Conservation (phyloP, 768 basidiomycete species). For the Tulasnella sp. region DNA sequence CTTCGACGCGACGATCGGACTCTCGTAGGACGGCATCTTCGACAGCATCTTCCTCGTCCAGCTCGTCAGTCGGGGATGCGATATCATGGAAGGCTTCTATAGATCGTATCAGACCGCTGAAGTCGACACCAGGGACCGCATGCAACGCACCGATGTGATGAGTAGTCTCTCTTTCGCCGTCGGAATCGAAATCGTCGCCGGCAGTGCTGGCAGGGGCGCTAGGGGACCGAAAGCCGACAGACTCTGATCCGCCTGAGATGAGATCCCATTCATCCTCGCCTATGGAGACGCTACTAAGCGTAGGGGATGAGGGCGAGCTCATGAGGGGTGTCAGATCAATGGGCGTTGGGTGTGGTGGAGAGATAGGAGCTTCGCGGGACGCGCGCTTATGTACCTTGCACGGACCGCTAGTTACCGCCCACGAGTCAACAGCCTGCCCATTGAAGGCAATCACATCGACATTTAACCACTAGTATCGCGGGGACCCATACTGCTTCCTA, state of each 20-base stretch:
- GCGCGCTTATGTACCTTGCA: not conserved
- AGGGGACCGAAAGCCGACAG: not conserved
- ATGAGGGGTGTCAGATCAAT: not conserved
- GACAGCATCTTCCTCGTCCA: slow-evolving; percentile 10
- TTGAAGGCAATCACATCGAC: not conserved
- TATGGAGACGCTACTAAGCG: slow-evolving; percentile 7
- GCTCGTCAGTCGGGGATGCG: not conserved
- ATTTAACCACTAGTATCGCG: not conserved
- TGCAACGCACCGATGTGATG: not conserved
- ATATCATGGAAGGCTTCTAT: no score
- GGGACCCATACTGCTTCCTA: not conserved
- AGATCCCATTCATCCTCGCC: slow-evolving; percentile 12
- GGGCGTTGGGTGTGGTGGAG: not conserved
- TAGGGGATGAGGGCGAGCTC: slow-evolving; percentile 5
- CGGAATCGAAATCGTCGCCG: slow-evolving; percentile 7
- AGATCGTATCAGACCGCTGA: not conserved
- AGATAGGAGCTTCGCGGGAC: slow-evolving; percentile 2
- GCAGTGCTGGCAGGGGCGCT: not conserved
- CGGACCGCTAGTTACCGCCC: no score
- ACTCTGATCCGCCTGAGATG: slow-evolving; percentile 6
- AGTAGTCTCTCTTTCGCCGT: slow-evolving; percentile 3
- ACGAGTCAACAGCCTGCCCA: no score
- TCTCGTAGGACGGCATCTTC: slow-evolving; percentile 5
- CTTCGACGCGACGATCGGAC: slow-evolving; percentile 11
- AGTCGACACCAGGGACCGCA: not conserved